Percentiles rank a stretch among this genome's conserved stretches.
phyloP scores from a whole-genome alignment of 768 basidiomycete species.

The Nidularia pulvinata region DNA sequence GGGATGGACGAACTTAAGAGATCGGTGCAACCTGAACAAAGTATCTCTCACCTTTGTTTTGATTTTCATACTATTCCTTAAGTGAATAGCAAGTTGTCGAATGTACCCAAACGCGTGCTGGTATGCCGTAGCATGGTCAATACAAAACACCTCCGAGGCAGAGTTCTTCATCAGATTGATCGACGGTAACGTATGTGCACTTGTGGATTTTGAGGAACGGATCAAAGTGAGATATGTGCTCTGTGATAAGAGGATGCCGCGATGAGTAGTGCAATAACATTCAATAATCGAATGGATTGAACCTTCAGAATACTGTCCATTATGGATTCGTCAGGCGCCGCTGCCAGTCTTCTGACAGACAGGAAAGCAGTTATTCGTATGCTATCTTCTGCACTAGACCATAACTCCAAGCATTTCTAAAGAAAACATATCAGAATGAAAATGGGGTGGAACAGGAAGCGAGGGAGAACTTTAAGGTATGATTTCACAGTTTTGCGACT shows the following conservation, averaged over 20 bases:
- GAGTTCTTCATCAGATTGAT: constrained; percentile 99
- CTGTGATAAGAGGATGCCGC: constrained; percentile 31
- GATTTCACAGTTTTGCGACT: constrained; percentile 84
- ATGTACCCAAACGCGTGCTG: constrained; percentile 97
- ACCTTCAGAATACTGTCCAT: constrained; percentile 90
- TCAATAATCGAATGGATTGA: constrained; percentile 8
- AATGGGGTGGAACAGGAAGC: background rate
- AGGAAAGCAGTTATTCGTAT: constrained; percentile 87
- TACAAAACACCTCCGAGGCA: constrained; percentile 87
- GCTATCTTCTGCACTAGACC: constrained; percentile 81
- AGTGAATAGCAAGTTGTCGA: constrained; percentile 90
- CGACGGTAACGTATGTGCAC: constrained; percentile 81
- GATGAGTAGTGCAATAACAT: too few species aligned
- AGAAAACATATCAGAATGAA: too few species aligned
- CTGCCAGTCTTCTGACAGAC: constrained; percentile 78
- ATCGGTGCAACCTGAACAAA: background rate
- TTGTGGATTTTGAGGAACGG: constrained; percentile 85
- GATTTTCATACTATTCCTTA: constrained; percentile 89
- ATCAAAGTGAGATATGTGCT: constrained; percentile 89
- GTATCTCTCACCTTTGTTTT: constrained; percentile 66
- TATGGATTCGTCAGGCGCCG: constrained; percentile 76
- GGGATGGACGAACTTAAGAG: constrained; percentile 1
- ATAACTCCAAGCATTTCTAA: constrained; percentile 88
- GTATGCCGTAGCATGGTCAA: constrained; percentile 75
- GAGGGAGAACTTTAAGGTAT: constrained; percentile 76